A percentile compares a stretch with the other conserved stretches of the same genome.
These are phyloP conservation scores for Annona squamosa DNA, from an alignment of 164 flowering plant species.

Conservation along the genomic window DNA sequence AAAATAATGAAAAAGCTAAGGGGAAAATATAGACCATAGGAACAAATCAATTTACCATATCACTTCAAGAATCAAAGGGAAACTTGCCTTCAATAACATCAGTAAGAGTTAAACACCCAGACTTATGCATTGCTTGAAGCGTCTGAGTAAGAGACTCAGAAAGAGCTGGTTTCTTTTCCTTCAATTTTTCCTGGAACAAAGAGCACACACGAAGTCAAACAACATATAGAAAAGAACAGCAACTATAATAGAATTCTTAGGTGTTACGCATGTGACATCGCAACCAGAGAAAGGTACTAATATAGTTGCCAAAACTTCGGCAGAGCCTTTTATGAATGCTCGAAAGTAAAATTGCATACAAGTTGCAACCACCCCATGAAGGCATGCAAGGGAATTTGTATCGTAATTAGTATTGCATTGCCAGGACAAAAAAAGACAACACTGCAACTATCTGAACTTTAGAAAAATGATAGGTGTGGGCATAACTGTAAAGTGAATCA, in stretches of 20 bases:
- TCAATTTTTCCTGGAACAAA: conserved; percentile 79
- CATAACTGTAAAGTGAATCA: too few relatives aligned
- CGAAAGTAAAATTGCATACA: too few relatives aligned
- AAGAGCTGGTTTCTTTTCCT: conserved; percentile 88
- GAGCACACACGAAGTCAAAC: not conserved
- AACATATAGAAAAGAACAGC: not conserved
- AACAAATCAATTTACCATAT: not conserved
- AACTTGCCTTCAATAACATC: conserved; percentile 80
- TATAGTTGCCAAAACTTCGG: not conserved
- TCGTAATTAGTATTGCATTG: too few relatives aligned
- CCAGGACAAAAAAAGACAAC: too few relatives aligned
- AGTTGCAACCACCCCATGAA: too few relatives aligned
- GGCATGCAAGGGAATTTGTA: too few relatives aligned
- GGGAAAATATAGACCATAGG: not conserved
- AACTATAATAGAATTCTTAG: not conserved
- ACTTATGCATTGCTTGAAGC: conserved; percentile 78
- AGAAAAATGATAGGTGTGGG: too few relatives aligned
- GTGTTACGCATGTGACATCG: not conserved
- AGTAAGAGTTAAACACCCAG: conserved; percentile 81
- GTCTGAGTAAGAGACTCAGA: conserved; percentile 78
- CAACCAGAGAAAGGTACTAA: not conserved
- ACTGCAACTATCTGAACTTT: too few relatives aligned
- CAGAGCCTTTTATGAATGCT: not conserved
- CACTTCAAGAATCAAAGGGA: not conserved
- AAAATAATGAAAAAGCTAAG: not conserved